phyloP scores from a whole-genome alignment of 2,329 filamentous ascomycete genomes.

The Coccinonectria pachysandricola region DNA sequence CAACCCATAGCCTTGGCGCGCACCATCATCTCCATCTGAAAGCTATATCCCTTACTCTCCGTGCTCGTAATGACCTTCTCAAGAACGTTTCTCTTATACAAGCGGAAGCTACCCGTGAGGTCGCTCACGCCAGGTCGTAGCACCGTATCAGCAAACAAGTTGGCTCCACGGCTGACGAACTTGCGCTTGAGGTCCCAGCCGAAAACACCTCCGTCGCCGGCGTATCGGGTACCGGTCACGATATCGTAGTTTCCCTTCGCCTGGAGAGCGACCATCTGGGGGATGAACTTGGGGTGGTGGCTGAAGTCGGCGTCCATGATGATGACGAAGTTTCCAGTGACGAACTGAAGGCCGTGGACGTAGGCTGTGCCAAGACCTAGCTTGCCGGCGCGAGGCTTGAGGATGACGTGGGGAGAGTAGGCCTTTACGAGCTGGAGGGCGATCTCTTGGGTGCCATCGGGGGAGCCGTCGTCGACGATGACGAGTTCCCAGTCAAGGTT shows the following conservation, averaged over 20 bases:
- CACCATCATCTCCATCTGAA: slow-evolving; percentile 99
- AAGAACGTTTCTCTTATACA: slow-evolving; percentile 87
- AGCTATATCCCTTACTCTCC: slow-evolving; percentile 94
- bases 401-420: slow-evolving; percentile 69
- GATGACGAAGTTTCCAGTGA: slow-evolving; percentile 88
- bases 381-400: slow-evolving; percentile 86
- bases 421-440: slow-evolving; percentile 82
- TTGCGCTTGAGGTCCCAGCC: slow-evolving; percentile 94
- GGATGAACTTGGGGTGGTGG: slow-evolving; percentile 98
- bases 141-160: slow-evolving; percentile 91
- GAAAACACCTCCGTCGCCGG: slow-evolving; percentile 78
- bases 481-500: slow-evolving; percentile 95
- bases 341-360: slow-evolving; percentile 85
- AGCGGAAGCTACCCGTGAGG: slow-evolving; percentile 83
- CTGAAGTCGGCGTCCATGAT: slow-evolving; percentile 99
- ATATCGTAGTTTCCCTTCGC: slow-evolving; percentile 77
- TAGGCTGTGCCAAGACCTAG: slow-evolving; percentile 95
- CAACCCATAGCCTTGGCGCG: slow-evolving; percentile 92
- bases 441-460: slow-evolving; percentile 86
- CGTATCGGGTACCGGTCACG: slow-evolving; percentile 91
- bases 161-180: slow-evolving; percentile 76
- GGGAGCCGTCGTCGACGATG: slow-evolving; percentile 95
- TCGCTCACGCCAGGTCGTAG: slow-evolving; percentile 90
- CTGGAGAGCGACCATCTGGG: slow-evolving; percentile 81
- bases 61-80: slow-evolving; percentile 84